Evolutionary conservation across 2,329 filamentous ascomycete species (phyloP).

Genomic region (Alternaria atra): DNA sequence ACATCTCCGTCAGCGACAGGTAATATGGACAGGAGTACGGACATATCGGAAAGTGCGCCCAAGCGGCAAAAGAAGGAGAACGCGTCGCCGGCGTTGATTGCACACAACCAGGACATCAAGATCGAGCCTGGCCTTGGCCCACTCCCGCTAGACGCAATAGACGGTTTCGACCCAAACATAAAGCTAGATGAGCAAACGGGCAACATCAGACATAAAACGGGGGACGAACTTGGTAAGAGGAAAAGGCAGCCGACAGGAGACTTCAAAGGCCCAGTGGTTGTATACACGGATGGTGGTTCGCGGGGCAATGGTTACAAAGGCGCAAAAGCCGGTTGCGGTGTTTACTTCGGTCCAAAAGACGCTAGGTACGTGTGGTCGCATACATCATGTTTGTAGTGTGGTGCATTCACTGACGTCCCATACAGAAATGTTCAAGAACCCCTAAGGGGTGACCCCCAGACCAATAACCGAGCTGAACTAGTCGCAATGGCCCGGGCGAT

Average conservation of each 20-base stretch:
- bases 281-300: constrained; percentile 71
- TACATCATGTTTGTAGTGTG: neutral
- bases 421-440: constrained; percentile 77
- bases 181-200: constrained; percentile 64
- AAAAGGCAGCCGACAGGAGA: constrained; percentile 58
- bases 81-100: constrained; percentile 19
- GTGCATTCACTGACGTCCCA: constrained; percentile 3
- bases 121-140: constrained; percentile 64
- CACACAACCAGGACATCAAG: constrained; percentile 24
- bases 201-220: constrained; percentile 64
- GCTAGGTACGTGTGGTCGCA: constrained; percentile 55
- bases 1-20: constrained; percentile 35
- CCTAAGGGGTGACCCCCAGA: constrained; percentile 77
- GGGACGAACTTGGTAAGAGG: constrained; percentile 56
- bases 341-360: constrained; percentile 70
- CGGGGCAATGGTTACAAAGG: constrained; percentile 65
- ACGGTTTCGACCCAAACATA: constrained; percentile 69
- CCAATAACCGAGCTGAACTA: constrained; percentile 95
- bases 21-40: constrained; percentile 23
- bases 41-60: constrained; percentile 23
- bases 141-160: constrained; percentile 64
- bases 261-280: constrained; percentile 61
- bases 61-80: constrained; percentile 52
- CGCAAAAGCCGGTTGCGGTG: constrained; percentile 69
- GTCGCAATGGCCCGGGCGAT: constrained; percentile 86